Percentiles rank a stretch among this genome's conserved stretches.
These are phyloP conservation scores for Yamadazyma songkhlaensis DNA, from an alignment of 1,139 yeast genomes.

Conservation along the genomic window DNA sequence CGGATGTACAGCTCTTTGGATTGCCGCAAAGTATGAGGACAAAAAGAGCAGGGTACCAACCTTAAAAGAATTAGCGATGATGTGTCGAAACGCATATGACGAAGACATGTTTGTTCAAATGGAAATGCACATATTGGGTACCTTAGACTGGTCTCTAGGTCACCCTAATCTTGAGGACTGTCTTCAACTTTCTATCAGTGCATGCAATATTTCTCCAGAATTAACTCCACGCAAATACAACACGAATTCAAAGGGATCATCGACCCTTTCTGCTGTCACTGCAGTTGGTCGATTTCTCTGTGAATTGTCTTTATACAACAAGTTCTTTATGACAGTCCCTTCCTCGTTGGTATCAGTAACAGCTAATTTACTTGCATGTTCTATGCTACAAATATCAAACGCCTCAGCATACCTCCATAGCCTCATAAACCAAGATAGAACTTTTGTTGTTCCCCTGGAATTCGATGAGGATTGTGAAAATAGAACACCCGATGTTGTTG, in stretches of 20 bases:
- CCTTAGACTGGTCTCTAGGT: conserved; percentile 79
- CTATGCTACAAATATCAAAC: conserved; percentile 50
- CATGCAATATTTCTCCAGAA: conserved; percentile 21
- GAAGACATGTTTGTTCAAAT: conserved; percentile 90
- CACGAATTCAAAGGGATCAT: conserved; percentile 10
- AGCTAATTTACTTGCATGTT: conserved; percentile 70
- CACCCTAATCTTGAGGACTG: conserved; percentile 64
- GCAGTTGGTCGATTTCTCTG: conserved; percentile 67
- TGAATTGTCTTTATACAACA: conserved; percentile 73
- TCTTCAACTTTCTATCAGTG: conserved; percentile 48
- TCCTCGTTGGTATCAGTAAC: conserved; percentile 66
- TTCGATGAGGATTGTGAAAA: conserved; percentile 24
- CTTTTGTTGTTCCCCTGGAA: not conserved
- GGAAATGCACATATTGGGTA: conserved; percentile 86
- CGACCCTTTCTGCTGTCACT: conserved; percentile 37
- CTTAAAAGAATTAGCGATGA: conserved; percentile 66
- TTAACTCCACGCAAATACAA: conserved; percentile 35
- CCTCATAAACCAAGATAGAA: not conserved
- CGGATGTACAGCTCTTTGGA: conserved; percentile 92
- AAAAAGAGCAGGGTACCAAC: conserved; percentile 83
- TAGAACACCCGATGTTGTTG: not conserved
- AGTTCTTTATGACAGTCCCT: conserved; percentile 55
- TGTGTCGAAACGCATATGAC: conserved; percentile 86
- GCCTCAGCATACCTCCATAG: conserved; percentile 30
- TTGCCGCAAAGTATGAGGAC: conserved; percentile 91